Evolutionary conservation across 2,329 filamentous ascomycete species (phyloP), one percentile per base, ranked within the genome.

Genomic region (Ophiostoma pallidulum): DNA sequence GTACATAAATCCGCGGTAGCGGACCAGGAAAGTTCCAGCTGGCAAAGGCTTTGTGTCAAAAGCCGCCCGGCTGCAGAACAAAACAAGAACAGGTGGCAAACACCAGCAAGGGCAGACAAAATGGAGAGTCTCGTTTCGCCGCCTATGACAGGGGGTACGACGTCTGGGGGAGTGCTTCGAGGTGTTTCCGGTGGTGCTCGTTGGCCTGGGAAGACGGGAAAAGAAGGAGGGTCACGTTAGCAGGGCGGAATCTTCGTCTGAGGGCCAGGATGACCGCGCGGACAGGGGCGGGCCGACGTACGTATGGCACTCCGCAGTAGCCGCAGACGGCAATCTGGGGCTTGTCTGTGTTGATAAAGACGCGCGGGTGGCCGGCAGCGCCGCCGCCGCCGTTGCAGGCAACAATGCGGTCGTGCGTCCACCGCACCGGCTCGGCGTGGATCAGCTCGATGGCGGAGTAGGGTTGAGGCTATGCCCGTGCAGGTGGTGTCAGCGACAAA

Each of bases 331-430:
- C 79, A 60, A 98, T 95, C 73, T 97, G 82, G 37, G 92, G 86
- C 75, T 96, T 97, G 70, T 98, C 92, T 56, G 86, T 83, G 70
- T 98, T 98, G 78, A 98, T 98, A 66, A 89, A 98, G 69, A 98
- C 84, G 61, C 80, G 79, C 42, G 92, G 92, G 66, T 98, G 92
- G 37, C 92, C 92, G 47, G 86, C 72, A 28, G 90, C 84, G 39
- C 91, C 92, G 57, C 90, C 90, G 50, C 91, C 92, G 50, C 92
- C 92, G 60, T 97, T 90, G 64, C 92, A 98, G 38, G 82, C 81
- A 44, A 94, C 91, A 41, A 86, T 68, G 52, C 82, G 78, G 54
- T 86, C 77, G 63, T 95, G 83, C 51, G 83, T 86, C 91, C 92
- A 98, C 65, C 80, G 78, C 31, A 98, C 92, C 18, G 90, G 91